Evolutionary conservation across 306 rosid genomes (phyloP), one percentile per base, ranked within the genome.

Genomic region (Fragaria iinumae): DNA sequence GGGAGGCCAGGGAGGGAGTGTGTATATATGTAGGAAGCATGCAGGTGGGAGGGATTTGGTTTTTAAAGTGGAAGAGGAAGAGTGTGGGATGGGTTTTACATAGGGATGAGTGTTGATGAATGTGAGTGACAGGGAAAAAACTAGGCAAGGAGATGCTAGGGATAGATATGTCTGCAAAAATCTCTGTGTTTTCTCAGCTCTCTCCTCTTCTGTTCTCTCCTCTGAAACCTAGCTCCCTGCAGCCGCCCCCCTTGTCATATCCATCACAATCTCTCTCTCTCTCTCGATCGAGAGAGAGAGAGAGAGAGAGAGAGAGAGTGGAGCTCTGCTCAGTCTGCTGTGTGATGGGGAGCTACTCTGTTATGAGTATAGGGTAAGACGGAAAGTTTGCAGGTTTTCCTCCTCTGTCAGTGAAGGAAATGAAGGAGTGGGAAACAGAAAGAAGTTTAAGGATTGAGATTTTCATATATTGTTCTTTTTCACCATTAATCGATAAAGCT

Each of bases 381-480:
- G 32, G 88, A 78, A 87, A 95, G 83, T 87, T 98, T 92, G 98
- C 99, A 91, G 96, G 97, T 89, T 87, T 87, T 92, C 97, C 32
- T 92, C 97, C 93, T 88, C 87, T 96, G 99, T 91, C 99, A 92
- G 97, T 89, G 90, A 84, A 87, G 85, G 91, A 90, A 88, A 91
- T 72, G 83, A 80, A 83, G 80, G 80, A 67, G 73, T 73, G 76
- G 89, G 86, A 89, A 88, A 91, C 94, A 90, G 86, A 89, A 85
- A 86, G 89, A 81, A 83, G 89, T 83, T 86, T 85, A 49, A 3
- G 39, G 27, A 53, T 71, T 56, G 18, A 4, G 59, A 64, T 71
- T 79, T 27, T 63, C 63, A 56, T 56, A 56, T 56, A 56, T 56
- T 56, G 63, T 56, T 56, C 32, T 6, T 59, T 62, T 63, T 32